These are phyloP conservation scores for Cryomyces antarcticus DNA, from an alignment of 495 filamentous ascomycete genomes.

Conservation along the genomic window DNA sequence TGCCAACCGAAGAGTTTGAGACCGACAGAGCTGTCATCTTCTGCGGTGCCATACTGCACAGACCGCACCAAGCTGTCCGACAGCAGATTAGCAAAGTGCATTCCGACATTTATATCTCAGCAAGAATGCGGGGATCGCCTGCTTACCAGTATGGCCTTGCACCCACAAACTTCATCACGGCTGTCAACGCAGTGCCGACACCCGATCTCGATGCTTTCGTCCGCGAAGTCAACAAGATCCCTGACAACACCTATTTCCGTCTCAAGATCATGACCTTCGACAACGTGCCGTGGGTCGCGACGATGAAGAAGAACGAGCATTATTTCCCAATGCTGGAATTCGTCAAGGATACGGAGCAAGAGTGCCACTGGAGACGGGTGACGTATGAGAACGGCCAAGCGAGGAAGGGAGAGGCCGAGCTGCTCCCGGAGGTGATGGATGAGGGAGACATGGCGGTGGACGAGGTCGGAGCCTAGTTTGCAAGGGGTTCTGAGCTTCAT, in stretches of 20 bases:
- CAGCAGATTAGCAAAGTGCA: constrained; percentile 96
- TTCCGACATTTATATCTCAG: constrained; percentile 90
- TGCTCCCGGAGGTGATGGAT: too few species aligned
- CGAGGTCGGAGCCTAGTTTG: too few species aligned
- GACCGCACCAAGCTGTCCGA: constrained; percentile 85
- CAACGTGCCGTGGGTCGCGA: constrained; percentile 91
- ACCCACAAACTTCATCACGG: constrained; percentile 92
- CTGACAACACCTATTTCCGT: constrained; percentile 94
- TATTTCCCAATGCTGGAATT: constrained; percentile 36
- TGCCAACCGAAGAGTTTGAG: constrained; percentile 76
- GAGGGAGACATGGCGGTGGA: too few species aligned
- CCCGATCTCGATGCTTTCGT: constrained; percentile 64
- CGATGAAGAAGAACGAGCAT: constrained; percentile 99
- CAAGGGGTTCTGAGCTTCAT: too few species aligned
- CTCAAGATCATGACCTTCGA: constrained; percentile 90
- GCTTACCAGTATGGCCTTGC: constrained; percentile 84
- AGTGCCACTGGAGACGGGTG: constrained; percentile 6
- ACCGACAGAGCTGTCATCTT: constrained; percentile 82
- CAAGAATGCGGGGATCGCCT: constrained; percentile 51
- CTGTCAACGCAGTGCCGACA: constrained; percentile 75
- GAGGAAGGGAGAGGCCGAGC: too few species aligned
- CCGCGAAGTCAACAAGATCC: constrained; percentile 59
- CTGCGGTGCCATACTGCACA: constrained; percentile 84
- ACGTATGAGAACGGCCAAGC: neutral
- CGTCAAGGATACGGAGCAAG: constrained; percentile 17